A percentile compares a stretch with the other conserved stretches of the same genome.
Conservation (phyloP, 768 basidiomycete species). For the Tricholoma hemisulphureum region DNA sequence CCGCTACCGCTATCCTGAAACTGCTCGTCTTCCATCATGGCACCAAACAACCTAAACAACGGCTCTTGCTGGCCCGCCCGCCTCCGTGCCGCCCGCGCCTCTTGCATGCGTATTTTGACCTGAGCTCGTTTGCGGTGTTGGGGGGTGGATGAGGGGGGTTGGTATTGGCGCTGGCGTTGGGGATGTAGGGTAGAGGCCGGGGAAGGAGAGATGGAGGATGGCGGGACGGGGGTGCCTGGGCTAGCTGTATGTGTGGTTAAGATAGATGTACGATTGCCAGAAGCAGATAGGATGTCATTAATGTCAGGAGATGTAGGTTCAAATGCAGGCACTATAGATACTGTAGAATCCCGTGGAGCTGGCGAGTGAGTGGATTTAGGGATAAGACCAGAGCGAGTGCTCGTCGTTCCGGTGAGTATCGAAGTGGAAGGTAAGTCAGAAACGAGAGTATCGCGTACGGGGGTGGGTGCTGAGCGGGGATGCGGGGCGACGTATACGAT, state of each 20-base stretch:
- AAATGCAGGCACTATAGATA: neutral
- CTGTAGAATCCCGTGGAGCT: neutral
- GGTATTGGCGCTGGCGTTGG: constrained; percentile 24
- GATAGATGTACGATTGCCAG: neutral
- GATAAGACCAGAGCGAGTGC: constrained; percentile 3
- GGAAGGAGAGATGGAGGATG: constrained; percentile 19
- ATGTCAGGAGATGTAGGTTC: neutral
- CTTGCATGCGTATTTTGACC: constrained; percentile 20
- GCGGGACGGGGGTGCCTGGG: constrained; percentile 21
- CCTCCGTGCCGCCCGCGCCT: constrained; percentile 22
- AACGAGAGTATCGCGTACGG: neutral
- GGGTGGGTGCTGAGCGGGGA: constrained; percentile 41
- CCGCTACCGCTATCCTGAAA: constrained; percentile 38
- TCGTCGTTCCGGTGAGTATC: constrained; percentile 27
- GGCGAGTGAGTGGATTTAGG: constrained; percentile 6
- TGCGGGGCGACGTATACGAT: constrained; percentile 81
- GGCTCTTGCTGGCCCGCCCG: constrained; percentile 22
- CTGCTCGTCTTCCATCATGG: constrained; percentile 52
- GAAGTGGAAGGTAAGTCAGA: constrained; percentile 14
- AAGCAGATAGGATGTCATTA: neutral
- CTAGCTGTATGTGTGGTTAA: neutral
- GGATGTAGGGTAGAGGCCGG: neutral
- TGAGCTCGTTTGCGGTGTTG: constrained; percentile 22
- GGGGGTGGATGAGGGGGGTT: constrained; percentile 29
- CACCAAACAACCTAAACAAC: constrained; percentile 51